Conservation (phyloP, 306 rosid genomes). For the Abrus pulchellus region DNA sequence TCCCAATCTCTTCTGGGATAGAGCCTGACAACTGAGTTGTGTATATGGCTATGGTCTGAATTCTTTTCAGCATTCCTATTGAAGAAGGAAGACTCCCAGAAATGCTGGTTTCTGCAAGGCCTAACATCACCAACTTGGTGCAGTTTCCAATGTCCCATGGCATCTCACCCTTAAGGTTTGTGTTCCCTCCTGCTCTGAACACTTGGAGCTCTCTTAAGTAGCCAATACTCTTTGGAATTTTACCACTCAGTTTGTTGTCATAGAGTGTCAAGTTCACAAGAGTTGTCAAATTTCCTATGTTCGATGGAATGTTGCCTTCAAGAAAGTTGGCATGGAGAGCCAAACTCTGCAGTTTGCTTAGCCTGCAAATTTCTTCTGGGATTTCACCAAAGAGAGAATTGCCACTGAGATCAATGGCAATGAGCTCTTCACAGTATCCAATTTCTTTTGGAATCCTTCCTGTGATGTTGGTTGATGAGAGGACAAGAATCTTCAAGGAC, state of each 20-base stretch:
- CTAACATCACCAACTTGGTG: constrained; percentile 75
- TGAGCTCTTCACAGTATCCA: constrained; percentile 68
- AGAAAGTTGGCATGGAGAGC: constrained; percentile 65
- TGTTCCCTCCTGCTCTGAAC: constrained; percentile 86
- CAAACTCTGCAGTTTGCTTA: constrained; percentile 63
- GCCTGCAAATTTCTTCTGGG: constrained; percentile 78
- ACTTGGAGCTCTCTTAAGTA: constrained; percentile 63
- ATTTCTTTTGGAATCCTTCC: constrained; percentile 75
- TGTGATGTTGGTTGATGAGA: constrained; percentile 71
- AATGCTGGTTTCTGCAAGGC: constrained; percentile 86
- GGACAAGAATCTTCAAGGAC: constrained; percentile 60
- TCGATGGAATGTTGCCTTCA: constrained; percentile 70
- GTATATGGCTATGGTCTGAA: constrained; percentile 78
- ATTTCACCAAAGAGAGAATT: constrained; percentile 75
- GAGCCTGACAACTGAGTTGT: constrained; percentile 71
- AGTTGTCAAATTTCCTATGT: constrained; percentile 71
- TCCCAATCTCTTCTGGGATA: constrained; percentile 90
- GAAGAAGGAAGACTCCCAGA: constrained; percentile 79
- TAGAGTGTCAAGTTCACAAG: constrained; percentile 69
- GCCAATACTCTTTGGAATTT: constrained; percentile 79
- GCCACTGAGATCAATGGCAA: constrained; percentile 64
- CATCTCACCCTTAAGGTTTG: constrained; percentile 67
- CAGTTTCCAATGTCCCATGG: constrained; percentile 92
- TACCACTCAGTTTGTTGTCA: constrained; percentile 75
- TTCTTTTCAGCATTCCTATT: constrained; percentile 66